These are phyloP conservation scores for Mortierella claussenii DNA, from an alignment of 192 early-diverging fungal species.

Conservation along the genomic window DNA sequence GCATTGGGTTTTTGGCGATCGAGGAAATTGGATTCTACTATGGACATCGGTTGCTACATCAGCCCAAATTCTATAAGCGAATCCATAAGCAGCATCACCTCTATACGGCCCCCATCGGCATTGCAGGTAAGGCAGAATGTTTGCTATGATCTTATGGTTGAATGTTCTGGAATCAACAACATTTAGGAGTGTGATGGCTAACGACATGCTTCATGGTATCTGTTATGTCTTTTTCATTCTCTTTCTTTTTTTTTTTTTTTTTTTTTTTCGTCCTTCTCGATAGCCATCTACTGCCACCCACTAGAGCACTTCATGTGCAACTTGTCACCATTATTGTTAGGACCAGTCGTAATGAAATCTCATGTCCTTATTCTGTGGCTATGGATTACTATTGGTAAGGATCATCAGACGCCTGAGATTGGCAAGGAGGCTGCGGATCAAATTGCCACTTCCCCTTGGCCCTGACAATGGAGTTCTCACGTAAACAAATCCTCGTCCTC, in stretches of 20 bases:
- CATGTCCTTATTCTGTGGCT: constrained; percentile 75
- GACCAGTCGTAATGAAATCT: constrained; percentile 63
- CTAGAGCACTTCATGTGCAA: constrained; percentile 70
- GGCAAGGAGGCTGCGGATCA: not conserved
- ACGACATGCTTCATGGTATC: not conserved
- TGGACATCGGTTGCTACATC: constrained; percentile 77
- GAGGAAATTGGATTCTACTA: constrained; percentile 83
- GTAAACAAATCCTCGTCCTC: not conserved
- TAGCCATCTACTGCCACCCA: constrained; percentile 73
- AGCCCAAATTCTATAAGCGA: constrained; percentile 72
- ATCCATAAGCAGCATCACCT: constrained; percentile 86
- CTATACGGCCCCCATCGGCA: constrained; percentile 79
- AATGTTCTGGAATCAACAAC: too few species aligned
- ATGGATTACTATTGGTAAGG: constrained; percentile 74
- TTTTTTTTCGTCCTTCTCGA: not conserved
- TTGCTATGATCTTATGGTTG: too few species aligned
- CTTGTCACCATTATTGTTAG: constrained; percentile 68
- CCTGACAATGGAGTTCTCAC: too few species aligned
- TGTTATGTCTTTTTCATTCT: too few species aligned
- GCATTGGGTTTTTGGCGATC: constrained; percentile 68
- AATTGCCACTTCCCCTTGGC: not conserved
- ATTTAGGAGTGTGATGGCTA: too few species aligned
- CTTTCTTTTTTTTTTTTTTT: constrained; percentile 1
- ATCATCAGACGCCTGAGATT: too few species aligned
- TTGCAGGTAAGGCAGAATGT: constrained; percentile 65